These are phyloP conservation scores for Aspergillus sp. DNA, from an alignment of 2,329 filamentous ascomycete species.

Conservation along the genomic window DNA sequence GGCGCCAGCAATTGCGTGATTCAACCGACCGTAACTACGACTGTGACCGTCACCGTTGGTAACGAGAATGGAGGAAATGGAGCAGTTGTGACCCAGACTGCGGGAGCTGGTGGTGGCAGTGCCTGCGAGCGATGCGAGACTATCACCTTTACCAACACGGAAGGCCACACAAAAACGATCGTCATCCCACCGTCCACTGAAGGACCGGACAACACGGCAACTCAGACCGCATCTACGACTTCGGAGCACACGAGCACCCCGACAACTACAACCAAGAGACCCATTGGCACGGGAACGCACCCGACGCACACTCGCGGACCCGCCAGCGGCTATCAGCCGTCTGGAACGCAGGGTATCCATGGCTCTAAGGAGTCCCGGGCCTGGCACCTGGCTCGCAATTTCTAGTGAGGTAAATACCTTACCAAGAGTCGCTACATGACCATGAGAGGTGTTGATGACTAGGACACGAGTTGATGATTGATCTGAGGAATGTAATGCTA, in stretches of 20 bases:
- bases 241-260: background rate
- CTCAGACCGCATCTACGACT: background rate
- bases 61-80: background rate
- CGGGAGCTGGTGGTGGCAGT: background rate
- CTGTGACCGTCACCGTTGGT: constrained; percentile 14
- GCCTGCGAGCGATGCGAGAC: constrained; percentile 25
- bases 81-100: background rate
- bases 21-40: constrained; percentile 12
- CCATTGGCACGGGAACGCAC: background rate
- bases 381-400: background rate
- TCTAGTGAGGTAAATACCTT: background rate
- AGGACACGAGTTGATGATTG: too few species aligned
- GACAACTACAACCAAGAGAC: background rate
- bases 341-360: background rate
- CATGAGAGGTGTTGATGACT: too few species aligned
- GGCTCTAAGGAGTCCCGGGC: background rate
- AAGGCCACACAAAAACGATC: constrained; percentile 24
- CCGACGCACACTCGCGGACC: background rate
- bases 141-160: constrained; percentile 27
- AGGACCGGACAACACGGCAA: background rate
- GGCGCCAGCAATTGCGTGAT: background rate
- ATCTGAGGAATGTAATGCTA: too few species aligned
- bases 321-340: background rate
- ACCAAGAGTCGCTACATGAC: too few species aligned
- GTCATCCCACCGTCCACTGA: constrained; percentile 19